Percentiles rank a stretch among this genome's conserved stretches.
Evolutionary conservation across 805 yeast genomes (phyloP).

Genomic region (Lachancea waltii): DNA sequence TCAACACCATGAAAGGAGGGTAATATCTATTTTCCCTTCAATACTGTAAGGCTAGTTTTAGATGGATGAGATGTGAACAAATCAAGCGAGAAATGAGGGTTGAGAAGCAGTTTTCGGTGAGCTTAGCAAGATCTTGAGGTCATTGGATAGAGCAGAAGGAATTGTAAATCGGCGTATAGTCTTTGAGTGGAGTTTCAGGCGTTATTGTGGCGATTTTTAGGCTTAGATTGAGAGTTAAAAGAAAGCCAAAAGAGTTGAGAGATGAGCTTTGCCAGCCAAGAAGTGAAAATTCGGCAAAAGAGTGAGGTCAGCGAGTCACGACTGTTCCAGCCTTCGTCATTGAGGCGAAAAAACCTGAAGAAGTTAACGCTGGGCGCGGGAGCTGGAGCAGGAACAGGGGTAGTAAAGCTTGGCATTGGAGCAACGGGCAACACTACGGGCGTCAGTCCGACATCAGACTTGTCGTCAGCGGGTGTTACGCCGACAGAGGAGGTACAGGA

Average conservation of each 20-base stretch:
- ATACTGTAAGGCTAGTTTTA: neutral
- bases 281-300: conserved; percentile 1
- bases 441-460: conserved; percentile 7
- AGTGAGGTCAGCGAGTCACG: conserved; percentile 4
- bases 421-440: neutral
- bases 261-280: conserved; percentile 4
- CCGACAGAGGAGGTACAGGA: conserved; percentile 10
- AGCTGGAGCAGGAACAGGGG: conserved; percentile 7
- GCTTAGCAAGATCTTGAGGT: too few species aligned
- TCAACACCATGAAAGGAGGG: too few species aligned
- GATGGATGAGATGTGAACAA: neutral
- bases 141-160: too few species aligned
- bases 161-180: too few species aligned
- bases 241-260: too few species aligned
- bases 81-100: too few species aligned
- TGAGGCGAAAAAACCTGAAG: conserved; percentile 55
- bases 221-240: too few species aligned
- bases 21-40: neutral
- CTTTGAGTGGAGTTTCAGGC: neutral
- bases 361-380: conserved; percentile 38
- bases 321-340: conserved; percentile 38
- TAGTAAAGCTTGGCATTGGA: neutral
- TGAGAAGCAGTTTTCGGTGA: too few species aligned
- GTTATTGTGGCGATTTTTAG: too few species aligned
- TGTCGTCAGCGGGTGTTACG: conserved; percentile 9